A percentile compares a stretch with the other conserved stretches of the same genome.
Conservation (phyloP, 768 basidiomycete genomes). For the Hygrophorus russula region DNA sequence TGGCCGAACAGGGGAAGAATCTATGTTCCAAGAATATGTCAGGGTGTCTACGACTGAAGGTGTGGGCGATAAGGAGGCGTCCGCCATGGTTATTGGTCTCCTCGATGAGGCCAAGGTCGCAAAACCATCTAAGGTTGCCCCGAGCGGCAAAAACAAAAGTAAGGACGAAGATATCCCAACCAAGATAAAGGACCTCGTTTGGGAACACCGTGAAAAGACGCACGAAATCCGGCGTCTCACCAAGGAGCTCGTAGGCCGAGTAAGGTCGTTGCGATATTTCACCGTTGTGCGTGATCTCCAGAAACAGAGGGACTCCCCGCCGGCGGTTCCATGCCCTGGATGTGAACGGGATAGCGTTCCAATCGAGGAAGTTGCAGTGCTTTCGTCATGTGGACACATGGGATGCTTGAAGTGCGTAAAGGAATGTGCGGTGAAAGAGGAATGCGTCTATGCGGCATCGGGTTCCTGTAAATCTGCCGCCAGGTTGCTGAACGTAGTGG, state of each 20-base stretch:
- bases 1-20: conserved; percentile 45
- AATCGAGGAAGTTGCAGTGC: conserved; percentile 63
- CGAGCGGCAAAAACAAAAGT: conserved; percentile 30
- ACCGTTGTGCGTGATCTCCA: conserved; percentile 84
- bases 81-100: conserved; percentile 44
- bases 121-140: conserved; percentile 12
- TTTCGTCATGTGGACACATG: conserved; percentile 88
- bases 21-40: conserved; percentile 71
- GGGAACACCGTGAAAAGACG: conserved; percentile 80
- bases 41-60: conserved; percentile 58
- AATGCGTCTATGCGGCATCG: conserved; percentile 65
- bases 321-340: conserved; percentile 47
- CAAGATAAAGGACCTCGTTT: conserved; percentile 49
- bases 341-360: conserved; percentile 48
- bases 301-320: conserved; percentile 51
- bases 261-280: conserved; percentile 88
- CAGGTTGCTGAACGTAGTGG: conserved; percentile 72
- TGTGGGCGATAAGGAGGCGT: conserved; percentile 72
- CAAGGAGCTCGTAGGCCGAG: conserved; percentile 84
- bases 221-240: conserved; percentile 76
- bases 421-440: conserved; percentile 61
- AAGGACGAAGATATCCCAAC: conserved; percentile 46
- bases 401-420: conserved; percentile 72
- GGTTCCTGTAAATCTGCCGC: conserved; percentile 73
- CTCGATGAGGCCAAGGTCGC: conserved; percentile 50